phyloP scores from a whole-genome alignment of 768 basidiomycete genomes.

The Cyclocybe cylindracea region DNA sequence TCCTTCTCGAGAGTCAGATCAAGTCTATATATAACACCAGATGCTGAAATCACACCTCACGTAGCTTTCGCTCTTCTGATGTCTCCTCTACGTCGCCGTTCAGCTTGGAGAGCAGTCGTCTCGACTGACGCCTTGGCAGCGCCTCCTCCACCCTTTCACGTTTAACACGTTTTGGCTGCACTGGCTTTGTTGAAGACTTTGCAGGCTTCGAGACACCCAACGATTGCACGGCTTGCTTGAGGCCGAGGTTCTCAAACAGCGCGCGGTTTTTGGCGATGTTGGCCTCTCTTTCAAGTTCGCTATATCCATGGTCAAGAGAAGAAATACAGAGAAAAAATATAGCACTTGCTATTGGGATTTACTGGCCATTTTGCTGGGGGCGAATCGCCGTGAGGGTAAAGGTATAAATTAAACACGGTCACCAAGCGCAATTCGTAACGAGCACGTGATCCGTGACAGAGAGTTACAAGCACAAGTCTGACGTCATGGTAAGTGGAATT shows the following conservation, averaged over 20 bases:
- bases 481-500: no score
- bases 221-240: slow-evolving; percentile 53
- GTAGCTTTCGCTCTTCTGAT: slow-evolving; percentile 60
- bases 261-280: slow-evolving; percentile 83
- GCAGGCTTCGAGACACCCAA: slow-evolving; percentile 45
- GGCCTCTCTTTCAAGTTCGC: slow-evolving; percentile 74
- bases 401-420: background rate
- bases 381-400: slow-evolving; percentile 1
- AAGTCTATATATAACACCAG: background rate
- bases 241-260: slow-evolving; percentile 69
- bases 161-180: slow-evolving; percentile 62
- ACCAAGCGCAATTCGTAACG: no score
- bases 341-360: slow-evolving; percentile 54
- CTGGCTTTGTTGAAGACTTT: slow-evolving; percentile 55
- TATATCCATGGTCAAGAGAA: slow-evolving; percentile 12
- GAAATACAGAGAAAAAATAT: background rate
- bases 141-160: slow-evolving; percentile 44
- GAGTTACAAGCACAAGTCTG: no score
- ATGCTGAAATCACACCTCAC: slow-evolving; percentile 49
- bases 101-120: slow-evolving; percentile 53
- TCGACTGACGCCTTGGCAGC: slow-evolving; percentile 65
- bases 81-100: slow-evolving; percentile 62
- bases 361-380: slow-evolving; percentile 33
- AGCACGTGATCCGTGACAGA: no score
- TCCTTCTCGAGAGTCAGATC: slow-evolving; percentile 37